Percentiles rank a stretch among this genome's conserved stretches.
Conservation (phyloP, 371 early-diverging fungal species). For the Actinomucor elegans region DNA sequence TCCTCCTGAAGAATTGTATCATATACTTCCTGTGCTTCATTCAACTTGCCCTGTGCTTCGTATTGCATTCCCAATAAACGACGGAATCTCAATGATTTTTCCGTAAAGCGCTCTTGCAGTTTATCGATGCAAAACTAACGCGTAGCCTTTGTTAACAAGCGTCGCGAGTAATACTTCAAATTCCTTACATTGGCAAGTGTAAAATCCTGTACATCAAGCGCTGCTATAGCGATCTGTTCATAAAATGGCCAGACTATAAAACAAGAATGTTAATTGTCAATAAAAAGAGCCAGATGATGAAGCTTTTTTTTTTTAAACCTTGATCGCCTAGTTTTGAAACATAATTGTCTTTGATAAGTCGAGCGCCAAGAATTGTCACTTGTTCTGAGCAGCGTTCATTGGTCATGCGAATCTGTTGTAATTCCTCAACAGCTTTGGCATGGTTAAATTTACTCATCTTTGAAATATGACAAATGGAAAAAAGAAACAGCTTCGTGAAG, state of each 20-base stretch:
- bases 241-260: constrained; percentile 71
- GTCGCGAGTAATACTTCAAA: too few relatives aligned
- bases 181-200: constrained; percentile 63
- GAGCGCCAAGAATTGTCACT: constrained; percentile 36
- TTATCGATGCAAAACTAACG: constrained; percentile 55
- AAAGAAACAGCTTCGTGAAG: neutral
- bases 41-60: constrained; percentile 72
- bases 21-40: constrained; percentile 64
- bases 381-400: constrained; percentile 41
- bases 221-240: constrained; percentile 82
- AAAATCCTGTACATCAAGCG: constrained; percentile 74
- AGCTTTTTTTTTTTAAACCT: constrained; percentile 18
- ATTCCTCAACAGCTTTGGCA: constrained; percentile 32
- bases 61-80: constrained; percentile 66
- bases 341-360: constrained; percentile 37
- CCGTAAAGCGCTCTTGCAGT: constrained; percentile 63
- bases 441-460: constrained; percentile 38
- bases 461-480: neutral
- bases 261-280: neutral
- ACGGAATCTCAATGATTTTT: constrained; percentile 64
- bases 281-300: neutral
- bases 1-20: constrained; percentile 64
- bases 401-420: constrained; percentile 35
- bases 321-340: constrained; percentile 39
- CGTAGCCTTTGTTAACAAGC: neutral